Base-by-base conservation (phyloP, 176 grass and related monocot species). In the Urochloa ruziziensis region DNA sequence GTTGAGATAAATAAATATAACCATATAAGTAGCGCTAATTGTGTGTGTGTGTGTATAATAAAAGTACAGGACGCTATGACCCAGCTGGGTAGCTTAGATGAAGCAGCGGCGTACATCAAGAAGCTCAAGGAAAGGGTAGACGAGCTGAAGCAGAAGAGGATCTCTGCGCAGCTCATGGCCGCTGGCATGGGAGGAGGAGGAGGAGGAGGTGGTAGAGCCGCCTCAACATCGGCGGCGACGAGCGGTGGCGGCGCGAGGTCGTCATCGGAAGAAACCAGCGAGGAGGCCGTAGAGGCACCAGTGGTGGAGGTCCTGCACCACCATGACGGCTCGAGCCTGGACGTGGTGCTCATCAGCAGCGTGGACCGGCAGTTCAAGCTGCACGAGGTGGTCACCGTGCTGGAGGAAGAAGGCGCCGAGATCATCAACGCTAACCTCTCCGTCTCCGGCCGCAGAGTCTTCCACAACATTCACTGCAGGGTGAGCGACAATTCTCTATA, bases 391-490 rank as follows among this genome's bases (percentile, higher is more conserved):
- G 79, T 92, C 35, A 62, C 42, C 19, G 44, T 97, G 51, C 83
- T 92, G 18, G 85, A 94, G 49, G 89, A 97, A 82, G 91, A 97
- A 97, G 94, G 94, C 2, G 87, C 87, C 0, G 75, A 90, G 25
- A 78, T 92, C 25, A 13, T 77, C 62, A 84, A 59, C n/a, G 89
- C 89, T 15, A 92, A 85, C 71, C 52, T 88, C 62, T 86, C 75
- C 12, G 17, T 65, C 10, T 14, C 80, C n/a, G 82, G 39, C 23
- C 44, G 67, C 36, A 82, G 66, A 49, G 74, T 88, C 27, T 92
- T 91, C 59, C 64, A 86, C 82, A 90, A 64, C 25, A 86, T 97
- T 57, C 85, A 92, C 42, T 90, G 53, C 24, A 79, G 46, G 84
- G 94, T 94, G 90, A 8, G 12, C 24, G 3, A 1, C 28, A 3